Conservation (phyloP, 192 early-diverging fungal species). For the Backusella tuberculispora region DNA sequence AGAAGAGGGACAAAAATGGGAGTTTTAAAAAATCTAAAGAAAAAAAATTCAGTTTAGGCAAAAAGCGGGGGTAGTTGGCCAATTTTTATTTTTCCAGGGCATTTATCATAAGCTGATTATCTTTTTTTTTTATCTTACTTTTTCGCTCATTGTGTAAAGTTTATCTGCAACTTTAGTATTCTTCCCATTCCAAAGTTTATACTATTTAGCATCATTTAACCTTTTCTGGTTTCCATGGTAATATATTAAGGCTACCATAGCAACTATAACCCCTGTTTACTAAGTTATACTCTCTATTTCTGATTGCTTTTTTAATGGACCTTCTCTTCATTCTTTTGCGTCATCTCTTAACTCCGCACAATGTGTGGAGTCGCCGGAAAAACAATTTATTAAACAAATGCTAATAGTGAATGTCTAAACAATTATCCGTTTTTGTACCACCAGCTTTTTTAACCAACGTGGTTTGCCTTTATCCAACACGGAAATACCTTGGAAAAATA, state of each 20-base stretch:
- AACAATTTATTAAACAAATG: constrained; percentile 3
- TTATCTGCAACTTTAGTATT: neutral
- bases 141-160: neutral
- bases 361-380: neutral
- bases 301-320: no score
- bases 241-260: no score
- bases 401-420: neutral
- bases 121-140: no score
- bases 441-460: neutral
- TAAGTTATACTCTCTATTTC: no score
- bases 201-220: no score
- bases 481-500: constrained; percentile 13
- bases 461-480: neutral
- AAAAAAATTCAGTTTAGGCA: constrained; percentile 12
- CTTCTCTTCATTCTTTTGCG: constrained; percentile 8
- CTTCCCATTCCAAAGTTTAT: no score
- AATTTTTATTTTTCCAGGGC: constrained; percentile 13
- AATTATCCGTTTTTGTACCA: neutral
- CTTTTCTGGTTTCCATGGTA: no score
- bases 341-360: neutral
- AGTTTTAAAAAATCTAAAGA: constrained; percentile 3
- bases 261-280: no score
- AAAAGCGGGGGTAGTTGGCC: constrained; percentile 4
- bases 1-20: constrained; percentile 20
- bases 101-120: no score